These are phyloP conservation scores for Macrocybe gigantea DNA, from an alignment of 768 basidiomycete species.

Conservation along the genomic window DNA sequence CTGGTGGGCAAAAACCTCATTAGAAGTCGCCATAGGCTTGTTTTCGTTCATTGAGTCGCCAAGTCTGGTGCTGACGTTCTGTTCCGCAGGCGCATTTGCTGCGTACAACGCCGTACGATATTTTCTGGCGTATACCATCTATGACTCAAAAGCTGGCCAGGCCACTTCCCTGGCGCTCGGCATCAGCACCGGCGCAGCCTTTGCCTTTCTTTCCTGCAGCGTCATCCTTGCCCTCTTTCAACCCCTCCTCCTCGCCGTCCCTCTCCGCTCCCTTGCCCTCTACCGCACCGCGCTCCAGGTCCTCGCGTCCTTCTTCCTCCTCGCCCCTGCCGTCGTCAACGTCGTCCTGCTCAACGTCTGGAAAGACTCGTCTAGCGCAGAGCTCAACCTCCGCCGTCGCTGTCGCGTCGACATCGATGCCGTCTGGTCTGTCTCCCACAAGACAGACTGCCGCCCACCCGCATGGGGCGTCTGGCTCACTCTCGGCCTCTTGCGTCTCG, in stretches of 20 bases:
- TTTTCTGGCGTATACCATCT: slow-evolving; percentile 48
- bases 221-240: slow-evolving; percentile 34
- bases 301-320: slow-evolving; percentile 39
- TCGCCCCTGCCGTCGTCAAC: slow-evolving; percentile 50
- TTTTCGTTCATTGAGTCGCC: neutral
- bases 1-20: slow-evolving; percentile 16
- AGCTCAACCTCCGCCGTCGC: slow-evolving; percentile 32
- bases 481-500: slow-evolving; percentile 45
- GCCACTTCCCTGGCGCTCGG: slow-evolving; percentile 42
- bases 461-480: slow-evolving; percentile 51
- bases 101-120: slow-evolving; percentile 61
- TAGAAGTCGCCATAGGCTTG: slow-evolving; percentile 36
- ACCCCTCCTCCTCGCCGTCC: slow-evolving; percentile 26
- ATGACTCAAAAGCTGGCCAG: slow-evolving; percentile 34
- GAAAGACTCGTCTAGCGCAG: slow-evolving; percentile 33
- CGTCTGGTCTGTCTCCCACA: slow-evolving; percentile 46
- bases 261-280: slow-evolving; percentile 23
- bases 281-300: slow-evolving; percentile 29
- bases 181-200: slow-evolving; percentile 34
- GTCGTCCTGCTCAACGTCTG: slow-evolving; percentile 49
- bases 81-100: slow-evolving; percentile 46
- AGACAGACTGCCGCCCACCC: slow-evolving; percentile 19
- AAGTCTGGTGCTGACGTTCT: too few species aligned
- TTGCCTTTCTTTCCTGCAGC: slow-evolving; percentile 32
- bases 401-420: slow-evolving; percentile 65